These are phyloP conservation scores for Ensete glaucum DNA, from an alignment of 176 grass and related monocot species.

Conservation along the genomic window DNA sequence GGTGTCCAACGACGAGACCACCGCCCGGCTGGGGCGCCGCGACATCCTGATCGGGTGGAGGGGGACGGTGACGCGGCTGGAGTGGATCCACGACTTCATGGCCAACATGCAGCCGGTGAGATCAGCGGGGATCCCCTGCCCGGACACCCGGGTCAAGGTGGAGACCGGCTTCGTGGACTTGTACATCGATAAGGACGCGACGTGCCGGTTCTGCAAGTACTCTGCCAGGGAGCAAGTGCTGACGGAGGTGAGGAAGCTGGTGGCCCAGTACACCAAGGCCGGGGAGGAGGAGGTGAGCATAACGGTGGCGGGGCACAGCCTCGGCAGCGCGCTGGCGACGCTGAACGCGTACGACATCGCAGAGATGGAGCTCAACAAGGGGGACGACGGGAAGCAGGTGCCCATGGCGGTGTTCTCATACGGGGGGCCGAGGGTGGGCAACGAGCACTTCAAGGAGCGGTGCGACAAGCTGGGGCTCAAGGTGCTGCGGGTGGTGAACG, in stretches of 20 bases:
- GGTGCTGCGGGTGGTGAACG: constrained; percentile 69
- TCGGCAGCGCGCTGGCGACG: background rate
- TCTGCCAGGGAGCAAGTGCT: background rate
- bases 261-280: background rate
- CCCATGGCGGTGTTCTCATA: background rate
- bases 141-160: background rate
- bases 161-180: background rate
- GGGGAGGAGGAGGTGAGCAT: constrained; percentile 12
- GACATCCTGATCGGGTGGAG: constrained; percentile 1
- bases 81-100: background rate
- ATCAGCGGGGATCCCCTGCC: background rate
- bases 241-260: constrained; percentile 2
- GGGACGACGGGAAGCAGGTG: background rate
- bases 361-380: background rate
- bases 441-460: background rate
- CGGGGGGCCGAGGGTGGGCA: constrained; percentile 7
- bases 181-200: background rate
- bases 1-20: background rate
- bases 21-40: background rate
- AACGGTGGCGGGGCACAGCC: constrained; percentile 2
- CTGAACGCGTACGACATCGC: constrained; percentile 9
- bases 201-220: too few species aligned
- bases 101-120: background rate
- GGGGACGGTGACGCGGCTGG: background rate
- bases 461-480: constrained; percentile 40